Percentiles rank a stretch among this genome's conserved stretches.
Evolutionary conservation across 1,284 basidiomycete species (phyloP).

Genomic region (Malassezia japonica): DNA sequence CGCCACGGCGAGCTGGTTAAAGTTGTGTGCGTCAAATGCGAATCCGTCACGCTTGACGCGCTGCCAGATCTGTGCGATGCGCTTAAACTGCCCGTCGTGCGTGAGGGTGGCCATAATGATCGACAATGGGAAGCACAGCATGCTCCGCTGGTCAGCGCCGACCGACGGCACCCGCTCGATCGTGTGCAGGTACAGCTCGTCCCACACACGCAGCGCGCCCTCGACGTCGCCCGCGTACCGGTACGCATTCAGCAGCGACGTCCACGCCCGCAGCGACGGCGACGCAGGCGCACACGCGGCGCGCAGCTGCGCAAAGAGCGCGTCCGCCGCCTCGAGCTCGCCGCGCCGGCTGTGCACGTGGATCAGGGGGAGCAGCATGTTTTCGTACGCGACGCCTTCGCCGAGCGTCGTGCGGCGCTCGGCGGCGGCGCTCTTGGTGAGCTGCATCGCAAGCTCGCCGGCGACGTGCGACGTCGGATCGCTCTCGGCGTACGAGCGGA

Average conservation of each 20-base stretch:
- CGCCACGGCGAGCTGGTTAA: constrained; percentile 73
- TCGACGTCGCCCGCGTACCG: constrained; percentile 58
- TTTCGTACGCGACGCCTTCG: constrained; percentile 21
- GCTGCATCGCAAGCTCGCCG: constrained; percentile 24
- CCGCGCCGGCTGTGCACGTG: constrained; percentile 54
- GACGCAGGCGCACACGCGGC: constrained; percentile 55
- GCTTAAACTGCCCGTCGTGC: constrained; percentile 54
- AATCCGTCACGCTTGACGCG: constrained; percentile 62
- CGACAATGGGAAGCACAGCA: constrained; percentile 69
- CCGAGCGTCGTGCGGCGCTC: constrained; percentile 2
- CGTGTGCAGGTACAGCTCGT: constrained; percentile 58
- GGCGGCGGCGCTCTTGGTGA: background rate
- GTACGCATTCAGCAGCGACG: constrained; percentile 66
- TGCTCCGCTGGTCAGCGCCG: constrained; percentile 50
- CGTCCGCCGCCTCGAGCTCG: constrained; percentile 56
- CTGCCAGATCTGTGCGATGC: constrained; percentile 64
- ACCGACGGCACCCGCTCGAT: background rate
- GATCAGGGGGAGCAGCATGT: constrained; percentile 61
- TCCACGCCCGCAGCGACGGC: constrained; percentile 55
- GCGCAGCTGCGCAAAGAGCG: constrained; percentile 56
- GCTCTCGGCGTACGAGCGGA: constrained; percentile 28
- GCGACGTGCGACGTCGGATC: constrained; percentile 30
- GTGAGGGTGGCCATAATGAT: constrained; percentile 63
- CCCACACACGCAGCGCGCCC: constrained; percentile 61
- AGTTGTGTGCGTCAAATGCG: constrained; percentile 79